Evolutionary conservation across 192 early-diverging fungal species (phyloP).

Genomic region (Spinellus fusiger): DNA sequence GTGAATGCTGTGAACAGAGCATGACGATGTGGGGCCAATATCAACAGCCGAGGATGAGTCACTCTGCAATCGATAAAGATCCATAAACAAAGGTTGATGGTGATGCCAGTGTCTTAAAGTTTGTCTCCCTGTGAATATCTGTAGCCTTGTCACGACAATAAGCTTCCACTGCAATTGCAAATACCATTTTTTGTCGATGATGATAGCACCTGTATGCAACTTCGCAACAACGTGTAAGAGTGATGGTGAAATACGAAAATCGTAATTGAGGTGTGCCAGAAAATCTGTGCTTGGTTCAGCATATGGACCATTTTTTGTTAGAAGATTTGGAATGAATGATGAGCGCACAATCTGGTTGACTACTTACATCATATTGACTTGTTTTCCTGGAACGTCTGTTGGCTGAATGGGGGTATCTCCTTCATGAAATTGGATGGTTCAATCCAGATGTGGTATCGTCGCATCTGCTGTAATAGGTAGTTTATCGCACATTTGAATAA

Average conservation of each 20-base stretch:
- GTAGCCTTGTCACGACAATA: conserved; percentile 1
- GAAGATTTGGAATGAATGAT: conserved; percentile 6
- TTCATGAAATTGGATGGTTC: conserved; percentile 4
- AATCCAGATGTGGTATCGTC: conserved; percentile 6
- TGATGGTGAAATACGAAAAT: conserved; percentile 3
- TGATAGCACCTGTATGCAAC: conserved; percentile 1
- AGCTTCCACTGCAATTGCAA: conserved; percentile 1
- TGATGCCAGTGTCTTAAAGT: conserved; percentile 7
- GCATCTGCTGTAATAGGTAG: not conserved
- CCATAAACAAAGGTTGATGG: conserved; percentile 4
- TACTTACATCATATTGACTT: not conserved
- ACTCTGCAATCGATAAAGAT: not conserved
- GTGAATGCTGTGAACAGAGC: conserved; percentile 6
- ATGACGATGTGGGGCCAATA: conserved; percentile 4
- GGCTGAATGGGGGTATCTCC: conserved; percentile 5
- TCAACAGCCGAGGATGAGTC: conserved; percentile 4
- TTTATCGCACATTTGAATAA: conserved; percentile 9
- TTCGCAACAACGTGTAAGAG: conserved; percentile 9
- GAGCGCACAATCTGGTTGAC: conserved; percentile 3
- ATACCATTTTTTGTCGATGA: conserved; percentile 6
- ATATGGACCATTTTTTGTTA: conserved; percentile 6
- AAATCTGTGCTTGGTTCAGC: not conserved
- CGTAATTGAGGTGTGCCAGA: conserved; percentile 4
- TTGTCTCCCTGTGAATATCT: conserved; percentile 1
- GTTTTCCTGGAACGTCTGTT: conserved; percentile 10